Evolutionary conservation across 1,284 basidiomycete species (phyloP), one percentile per base, ranked within the genome.

Genomic region (Ganoderma meredithae): DNA sequence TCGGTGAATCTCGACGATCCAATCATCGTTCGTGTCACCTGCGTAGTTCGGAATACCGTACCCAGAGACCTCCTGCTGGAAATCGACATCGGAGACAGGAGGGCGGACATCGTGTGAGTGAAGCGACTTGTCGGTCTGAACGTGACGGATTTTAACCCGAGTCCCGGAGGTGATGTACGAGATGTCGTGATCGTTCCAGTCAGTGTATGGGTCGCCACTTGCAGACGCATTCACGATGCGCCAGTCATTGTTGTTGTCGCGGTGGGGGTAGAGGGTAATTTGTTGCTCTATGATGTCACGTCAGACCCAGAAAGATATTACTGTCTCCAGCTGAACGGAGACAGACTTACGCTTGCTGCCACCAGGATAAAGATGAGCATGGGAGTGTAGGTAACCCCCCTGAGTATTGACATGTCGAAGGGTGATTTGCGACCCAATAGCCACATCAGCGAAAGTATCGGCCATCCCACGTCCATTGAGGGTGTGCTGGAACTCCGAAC

Each of bases 351-450:
- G 95, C 79, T 91, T 87, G 77, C 92, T 95, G 41, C 95, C 95
- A 33, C 84, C 87, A 0, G 97, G 97, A 78, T 98, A 99, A 63
- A 87, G 89, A 78, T 97, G 94, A 4, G 88, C 72, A 81, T 99
- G 98, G 2, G 97, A 99, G 81, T 99, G 98, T 15, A 99, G 84
- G 79, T 99, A 99, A 22, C 98, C 97, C 33, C 98, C 98, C 79
- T 99, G 96, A 0, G 97, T 99, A 79, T 99, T 95, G 65, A 96
- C 83, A 79, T 99, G 98, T 62, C 95, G 92, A 65, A 99, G 85
- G 0, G 92, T 85, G 60, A 99, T 83, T 49, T 86, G 84, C 0
- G 96, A 98, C 27, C 97, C 97, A 71, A 97, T 76, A 10, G 90
- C 92, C 56, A 99, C 88, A 77, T 99, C 97, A 25, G 95, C 94